Evolutionary conservation across 2,329 filamentous ascomycete genomes (phyloP).

Genomic region (Colletotrichum orchidophilum): DNA sequence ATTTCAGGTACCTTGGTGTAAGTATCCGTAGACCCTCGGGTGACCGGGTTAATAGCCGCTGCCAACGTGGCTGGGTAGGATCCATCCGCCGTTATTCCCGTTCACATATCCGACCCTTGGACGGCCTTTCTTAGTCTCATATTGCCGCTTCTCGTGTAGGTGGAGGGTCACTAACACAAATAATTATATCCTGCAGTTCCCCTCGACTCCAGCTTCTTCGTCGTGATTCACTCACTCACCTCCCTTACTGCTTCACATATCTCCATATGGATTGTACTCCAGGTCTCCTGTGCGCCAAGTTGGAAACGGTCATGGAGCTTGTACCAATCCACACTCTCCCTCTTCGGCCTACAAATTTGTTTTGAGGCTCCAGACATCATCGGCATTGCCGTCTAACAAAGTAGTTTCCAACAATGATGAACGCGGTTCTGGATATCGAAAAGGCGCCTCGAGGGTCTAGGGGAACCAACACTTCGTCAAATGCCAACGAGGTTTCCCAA

Average conservation of each 20-base stretch:
- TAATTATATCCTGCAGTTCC: constrained; percentile 5
- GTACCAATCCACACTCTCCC: background rate
- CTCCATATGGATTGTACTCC: background rate
- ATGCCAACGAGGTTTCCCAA: background rate
- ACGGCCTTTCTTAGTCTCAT: background rate
- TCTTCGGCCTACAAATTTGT: background rate
- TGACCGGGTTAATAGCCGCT: constrained; percentile 11
- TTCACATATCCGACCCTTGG: constrained; percentile 24
- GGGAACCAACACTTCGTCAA: background rate
- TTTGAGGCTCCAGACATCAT: background rate
- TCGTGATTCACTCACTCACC: background rate
- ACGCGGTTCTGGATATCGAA: constrained; percentile 6
- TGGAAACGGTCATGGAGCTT: constrained; percentile 8
- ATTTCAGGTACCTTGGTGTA: background rate
- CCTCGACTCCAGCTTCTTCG: background rate
- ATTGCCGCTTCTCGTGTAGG: background rate
- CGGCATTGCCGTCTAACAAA: background rate
- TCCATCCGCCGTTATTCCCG: constrained; percentile 25
- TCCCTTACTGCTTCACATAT: background rate
- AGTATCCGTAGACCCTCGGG: background rate
- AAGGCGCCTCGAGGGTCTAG: constrained; percentile 1
- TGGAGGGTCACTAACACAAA: background rate
- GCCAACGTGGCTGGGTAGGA: background rate
- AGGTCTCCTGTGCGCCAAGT: background rate
- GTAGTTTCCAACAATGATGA: constrained; percentile 12